Conservation (phyloP, 768 basidiomycete genomes). For the Galerina marginata region DNA sequence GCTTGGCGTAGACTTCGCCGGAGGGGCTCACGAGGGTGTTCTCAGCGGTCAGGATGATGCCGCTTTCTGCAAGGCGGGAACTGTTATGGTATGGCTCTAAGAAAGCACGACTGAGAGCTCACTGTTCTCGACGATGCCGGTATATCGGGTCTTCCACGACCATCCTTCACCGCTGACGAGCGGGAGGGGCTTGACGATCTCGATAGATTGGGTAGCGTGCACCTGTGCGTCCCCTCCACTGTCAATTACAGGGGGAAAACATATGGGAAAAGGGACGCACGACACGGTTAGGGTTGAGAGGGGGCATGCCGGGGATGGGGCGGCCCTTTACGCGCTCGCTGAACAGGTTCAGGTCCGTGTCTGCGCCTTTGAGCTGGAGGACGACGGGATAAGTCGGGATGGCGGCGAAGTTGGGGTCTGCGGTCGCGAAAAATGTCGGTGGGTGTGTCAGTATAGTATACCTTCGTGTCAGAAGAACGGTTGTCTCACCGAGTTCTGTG, state of each 20-base stretch:
- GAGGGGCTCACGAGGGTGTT: conserved; percentile 64
- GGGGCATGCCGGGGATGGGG: conserved; percentile 69
- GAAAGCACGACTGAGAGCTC: conserved; percentile 27
- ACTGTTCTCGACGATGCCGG: conserved; percentile 86
- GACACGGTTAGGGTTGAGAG: conserved; percentile 69
- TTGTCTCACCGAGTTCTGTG: conserved; percentile 57
- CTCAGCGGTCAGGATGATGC: conserved; percentile 74
- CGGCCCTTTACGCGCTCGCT: conserved; percentile 49
- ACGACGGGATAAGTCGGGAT: conserved; percentile 90
- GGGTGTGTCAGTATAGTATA: neutral
- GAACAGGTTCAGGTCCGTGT: conserved; percentile 75
- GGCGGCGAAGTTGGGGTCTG: conserved; percentile 61
- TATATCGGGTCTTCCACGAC: conserved; percentile 69
- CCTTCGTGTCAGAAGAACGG: too few relatives aligned
- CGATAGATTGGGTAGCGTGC: conserved; percentile 80
- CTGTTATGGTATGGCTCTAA: neutral
- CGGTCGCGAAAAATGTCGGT: neutral
- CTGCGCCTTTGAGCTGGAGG: conserved; percentile 71
- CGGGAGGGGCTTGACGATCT: conserved; percentile 81
- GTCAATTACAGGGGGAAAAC: neutral
- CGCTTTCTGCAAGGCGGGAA: conserved; percentile 57
- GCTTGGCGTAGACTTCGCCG: conserved; percentile 63
- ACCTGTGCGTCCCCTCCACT: conserved; percentile 46
- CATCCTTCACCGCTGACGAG: conserved; percentile 79
- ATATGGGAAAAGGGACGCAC: conserved; percentile 45